A percentile compares a stretch with the other conserved stretches of the same genome.
Conservation (phyloP, 306 rosid species). For the Ormosia emarginata region DNA sequence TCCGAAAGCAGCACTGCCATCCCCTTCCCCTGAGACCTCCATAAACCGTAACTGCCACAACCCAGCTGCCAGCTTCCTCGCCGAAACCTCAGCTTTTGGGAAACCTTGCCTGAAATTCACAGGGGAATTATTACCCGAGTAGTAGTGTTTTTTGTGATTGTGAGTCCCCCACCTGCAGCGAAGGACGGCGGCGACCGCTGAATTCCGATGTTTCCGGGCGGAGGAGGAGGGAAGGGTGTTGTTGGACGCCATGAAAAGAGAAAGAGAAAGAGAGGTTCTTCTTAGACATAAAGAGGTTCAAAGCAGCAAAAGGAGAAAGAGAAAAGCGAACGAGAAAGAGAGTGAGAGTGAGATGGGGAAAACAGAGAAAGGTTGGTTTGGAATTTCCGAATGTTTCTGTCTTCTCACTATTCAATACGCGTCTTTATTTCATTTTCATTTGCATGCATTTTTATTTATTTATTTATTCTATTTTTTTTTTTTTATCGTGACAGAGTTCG, state of each 20-base stretch:
- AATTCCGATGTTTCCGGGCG: neutral
- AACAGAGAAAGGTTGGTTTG: neutral
- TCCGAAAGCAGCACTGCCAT: neutral
- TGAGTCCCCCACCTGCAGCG: neutral
- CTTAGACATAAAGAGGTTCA: neutral
- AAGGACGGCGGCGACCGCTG: neutral
- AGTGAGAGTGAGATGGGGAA: neutral
- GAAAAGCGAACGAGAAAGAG: constrained; percentile 10
- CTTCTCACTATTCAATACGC: neutral
- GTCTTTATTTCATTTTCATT: too few species aligned
- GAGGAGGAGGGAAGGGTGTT: constrained; percentile 17
- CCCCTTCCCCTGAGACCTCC: constrained; percentile 18
- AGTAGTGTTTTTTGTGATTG: neutral
- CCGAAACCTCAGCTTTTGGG: constrained; percentile 23
- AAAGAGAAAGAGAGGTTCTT: neutral
- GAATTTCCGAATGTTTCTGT: constrained; percentile 26
- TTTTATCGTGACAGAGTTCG: too few species aligned
- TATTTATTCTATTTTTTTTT: too few species aligned
- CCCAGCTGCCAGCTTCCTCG: constrained; percentile 65
- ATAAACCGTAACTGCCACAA: constrained; percentile 44
- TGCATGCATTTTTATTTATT: too few species aligned
- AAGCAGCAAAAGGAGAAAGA: neutral
- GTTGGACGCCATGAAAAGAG: constrained; percentile 24
- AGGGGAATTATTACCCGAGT: neutral
- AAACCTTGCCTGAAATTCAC: constrained; percentile 2